Conservation (phyloP, 2,329 filamentous ascomycete genomes). For the Penicillium sp. region DNA sequence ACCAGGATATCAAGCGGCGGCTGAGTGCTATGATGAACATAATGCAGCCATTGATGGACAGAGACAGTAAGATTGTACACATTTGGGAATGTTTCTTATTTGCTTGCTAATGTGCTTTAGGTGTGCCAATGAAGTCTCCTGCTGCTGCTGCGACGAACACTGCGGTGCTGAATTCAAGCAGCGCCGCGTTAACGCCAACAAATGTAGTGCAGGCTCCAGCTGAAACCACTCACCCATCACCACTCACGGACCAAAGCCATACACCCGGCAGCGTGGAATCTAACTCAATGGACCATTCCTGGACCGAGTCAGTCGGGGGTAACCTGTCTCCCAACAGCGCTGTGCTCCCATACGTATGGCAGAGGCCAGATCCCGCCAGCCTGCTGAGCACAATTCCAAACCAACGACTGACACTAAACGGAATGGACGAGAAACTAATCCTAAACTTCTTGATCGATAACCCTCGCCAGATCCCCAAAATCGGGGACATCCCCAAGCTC, state of each 20-base stretch:
- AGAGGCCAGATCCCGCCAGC: conserved; percentile 5
- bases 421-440: conserved; percentile 60
- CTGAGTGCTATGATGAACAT: conserved; percentile 62
- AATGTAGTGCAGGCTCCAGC: not conserved
- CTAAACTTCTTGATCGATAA: conserved; percentile 69
- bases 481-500: conserved; percentile 41
- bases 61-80: conserved; percentile 8
- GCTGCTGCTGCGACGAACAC: not conserved
- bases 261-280: conserved; percentile 19
- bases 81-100: not conserved
- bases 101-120: not conserved
- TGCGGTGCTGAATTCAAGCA: conserved; percentile 16
- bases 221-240: conserved; percentile 20
- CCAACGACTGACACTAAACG: conserved; percentile 51
- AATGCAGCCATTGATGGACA: conserved; percentile 41
- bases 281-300: conserved; percentile 21
- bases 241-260: conserved; percentile 24
- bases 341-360: conserved; percentile 6
- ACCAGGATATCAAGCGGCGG: conserved; percentile 69
- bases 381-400: not conserved
- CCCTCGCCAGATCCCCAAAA: conserved; percentile 52
- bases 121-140: not conserved
- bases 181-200: not conserved
- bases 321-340: conserved; percentile 27
- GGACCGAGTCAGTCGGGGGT: conserved; percentile 27